These are phyloP conservation scores for Voacanga thouarsii DNA, from an alignment of 257 asterid species.

Conservation along the genomic window DNA sequence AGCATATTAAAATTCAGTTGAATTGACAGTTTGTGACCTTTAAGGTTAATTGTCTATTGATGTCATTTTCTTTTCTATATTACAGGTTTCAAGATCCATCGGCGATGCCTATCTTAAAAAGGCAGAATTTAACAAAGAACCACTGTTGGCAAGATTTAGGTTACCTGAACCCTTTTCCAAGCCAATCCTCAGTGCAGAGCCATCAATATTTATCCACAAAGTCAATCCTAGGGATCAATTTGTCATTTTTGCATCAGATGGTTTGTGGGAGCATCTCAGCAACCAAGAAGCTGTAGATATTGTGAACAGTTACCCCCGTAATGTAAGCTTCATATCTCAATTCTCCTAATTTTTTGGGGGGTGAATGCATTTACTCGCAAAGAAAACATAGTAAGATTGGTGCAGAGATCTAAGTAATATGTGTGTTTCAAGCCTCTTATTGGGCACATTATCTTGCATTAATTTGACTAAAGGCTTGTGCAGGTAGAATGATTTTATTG, in stretches of 20 bases:
- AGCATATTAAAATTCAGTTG: not conserved
- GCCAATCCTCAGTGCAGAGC: constrained; percentile 80
- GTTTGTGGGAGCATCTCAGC: constrained; percentile 96
- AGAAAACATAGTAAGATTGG: too few relatives aligned
- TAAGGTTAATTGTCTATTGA: not conserved
- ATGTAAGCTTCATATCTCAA: constrained; percentile 35
- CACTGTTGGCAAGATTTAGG: constrained; percentile 70
- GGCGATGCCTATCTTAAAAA: constrained; percentile 94
- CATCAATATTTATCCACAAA: constrained; percentile 65
- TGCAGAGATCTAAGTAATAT: too few relatives aligned
- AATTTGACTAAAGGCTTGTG: not conserved
- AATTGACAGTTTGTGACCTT: not conserved
- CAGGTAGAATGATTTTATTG: not conserved
- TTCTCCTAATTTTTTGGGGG: not conserved
- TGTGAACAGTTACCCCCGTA: constrained; percentile 59
- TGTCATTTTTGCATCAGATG: constrained; percentile 89
- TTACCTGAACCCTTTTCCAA: constrained; percentile 52
- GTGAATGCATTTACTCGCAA: too few relatives aligned
- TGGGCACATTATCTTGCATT: not conserved
- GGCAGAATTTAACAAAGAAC: constrained; percentile 79
- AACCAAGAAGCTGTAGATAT: constrained; percentile 93
- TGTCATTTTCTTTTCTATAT: constrained; percentile 10
- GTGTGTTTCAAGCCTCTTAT: not conserved
- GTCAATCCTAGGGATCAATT: constrained; percentile 62
- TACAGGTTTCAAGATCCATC: constrained; percentile 82